Conservation (phyloP, 192 early-diverging fungal genomes). For the Backusella liffmaniae region DNA sequence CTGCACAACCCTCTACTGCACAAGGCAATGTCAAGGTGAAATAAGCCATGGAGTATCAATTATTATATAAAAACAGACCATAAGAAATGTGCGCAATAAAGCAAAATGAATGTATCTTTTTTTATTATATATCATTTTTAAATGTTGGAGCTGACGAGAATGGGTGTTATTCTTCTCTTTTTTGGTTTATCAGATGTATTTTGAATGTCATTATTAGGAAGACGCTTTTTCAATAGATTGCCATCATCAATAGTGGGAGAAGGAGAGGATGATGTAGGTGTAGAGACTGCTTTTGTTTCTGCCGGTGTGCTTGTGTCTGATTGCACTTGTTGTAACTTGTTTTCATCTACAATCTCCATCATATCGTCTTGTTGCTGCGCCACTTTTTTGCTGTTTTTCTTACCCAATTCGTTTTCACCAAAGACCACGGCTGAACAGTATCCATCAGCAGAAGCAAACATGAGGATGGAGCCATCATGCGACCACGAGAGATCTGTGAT, state of each 20-base stretch:
- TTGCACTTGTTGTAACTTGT: background rate
- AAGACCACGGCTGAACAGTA: slow-evolving; percentile 81
- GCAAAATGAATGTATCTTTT: background rate
- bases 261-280: background rate
- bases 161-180: slow-evolving; percentile 29
- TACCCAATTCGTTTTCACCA: slow-evolving; percentile 66
- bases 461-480: slow-evolving; percentile 67
- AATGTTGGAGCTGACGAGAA: slow-evolving; percentile 17
- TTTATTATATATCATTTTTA: background rate
- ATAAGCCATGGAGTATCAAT: slow-evolving; percentile 3
- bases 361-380: background rate
- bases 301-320: too few relatives aligned
- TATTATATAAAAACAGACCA: background rate
- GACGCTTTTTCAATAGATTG: background rate
- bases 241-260: background rate
- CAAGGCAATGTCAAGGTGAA: slow-evolving; percentile 42
- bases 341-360: background rate
- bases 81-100: background rate
- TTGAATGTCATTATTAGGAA: background rate
- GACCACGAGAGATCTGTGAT: slow-evolving; percentile 91
- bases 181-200: slow-evolving; percentile 7
- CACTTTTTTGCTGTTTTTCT: slow-evolving; percentile 12
- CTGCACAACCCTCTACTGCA: slow-evolving; percentile 59
- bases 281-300: too few relatives aligned
- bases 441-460: slow-evolving; percentile 83